These are phyloP conservation scores for Trichoderma simmonsii DNA, from an alignment of 2,329 filamentous ascomycete genomes.

Conservation along the genomic window DNA sequence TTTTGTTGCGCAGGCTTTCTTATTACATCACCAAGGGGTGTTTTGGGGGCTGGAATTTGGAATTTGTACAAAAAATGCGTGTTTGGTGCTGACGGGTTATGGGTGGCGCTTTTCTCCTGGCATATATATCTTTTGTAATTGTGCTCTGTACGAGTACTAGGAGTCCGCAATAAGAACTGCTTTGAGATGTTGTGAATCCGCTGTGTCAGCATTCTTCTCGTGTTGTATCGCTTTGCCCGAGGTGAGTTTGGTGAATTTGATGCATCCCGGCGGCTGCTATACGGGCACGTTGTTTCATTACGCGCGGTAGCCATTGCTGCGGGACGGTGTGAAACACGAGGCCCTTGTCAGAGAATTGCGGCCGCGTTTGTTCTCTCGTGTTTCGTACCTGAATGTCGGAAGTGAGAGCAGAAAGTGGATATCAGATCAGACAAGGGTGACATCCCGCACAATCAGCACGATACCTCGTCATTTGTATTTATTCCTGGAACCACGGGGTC, in stretches of 20 bases:
- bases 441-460: background rate
- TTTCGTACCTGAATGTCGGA: background rate
- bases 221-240: background rate
- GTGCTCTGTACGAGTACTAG: background rate
- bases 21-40: background rate
- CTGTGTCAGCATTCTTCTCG: background rate
- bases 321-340: background rate
- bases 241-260: background rate
- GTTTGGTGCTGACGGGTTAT: background rate
- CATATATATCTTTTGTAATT: background rate
- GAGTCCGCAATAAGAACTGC: background rate
- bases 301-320: background rate
- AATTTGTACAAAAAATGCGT: constrained; percentile 1
- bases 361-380: background rate
- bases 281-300: background rate
- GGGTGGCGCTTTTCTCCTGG: background rate
- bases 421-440: background rate
- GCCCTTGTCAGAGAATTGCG: background rate
- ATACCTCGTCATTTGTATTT: background rate
- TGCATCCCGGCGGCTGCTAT: background rate
- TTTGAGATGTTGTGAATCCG: background rate
- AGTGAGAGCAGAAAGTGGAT: background rate
- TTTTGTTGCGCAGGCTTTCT: background rate
- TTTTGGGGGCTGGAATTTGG: background rate
- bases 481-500: background rate